Percentiles rank a stretch among this genome's conserved stretches.
Conservation (phyloP, 768 basidiomycete species). For the Clitopilus passeckerianus region DNA sequence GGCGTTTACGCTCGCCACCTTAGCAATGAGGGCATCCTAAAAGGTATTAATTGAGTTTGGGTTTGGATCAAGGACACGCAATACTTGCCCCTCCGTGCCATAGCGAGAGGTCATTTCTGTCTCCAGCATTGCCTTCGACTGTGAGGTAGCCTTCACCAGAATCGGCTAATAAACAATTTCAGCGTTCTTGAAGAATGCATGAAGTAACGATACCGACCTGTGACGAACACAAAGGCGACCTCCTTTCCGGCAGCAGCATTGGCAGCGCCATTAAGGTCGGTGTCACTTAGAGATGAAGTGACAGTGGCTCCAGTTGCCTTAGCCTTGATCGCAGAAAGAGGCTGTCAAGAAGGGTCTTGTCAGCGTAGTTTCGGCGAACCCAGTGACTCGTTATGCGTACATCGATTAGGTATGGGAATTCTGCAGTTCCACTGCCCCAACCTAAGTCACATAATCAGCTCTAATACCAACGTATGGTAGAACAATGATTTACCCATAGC, state of each 20-base stretch:
- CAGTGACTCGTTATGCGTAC: slow-evolving; percentile 5
- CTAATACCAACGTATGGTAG: not conserved
- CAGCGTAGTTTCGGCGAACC: not conserved
- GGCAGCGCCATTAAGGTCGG: slow-evolving; percentile 39
- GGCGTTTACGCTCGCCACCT: slow-evolving; percentile 48
- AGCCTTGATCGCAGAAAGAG: slow-evolving; percentile 41
- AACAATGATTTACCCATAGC: slow-evolving; percentile 44
- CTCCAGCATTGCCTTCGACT: slow-evolving; percentile 49
- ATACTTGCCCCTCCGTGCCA: slow-evolving; percentile 43
- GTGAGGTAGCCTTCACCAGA: slow-evolving; percentile 41
- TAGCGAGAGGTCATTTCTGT: slow-evolving; percentile 44
- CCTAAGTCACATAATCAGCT: slow-evolving; percentile 18
- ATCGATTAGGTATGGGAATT: slow-evolving; percentile 46
- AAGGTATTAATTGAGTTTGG: not conserved
- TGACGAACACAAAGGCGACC: slow-evolving; percentile 51
- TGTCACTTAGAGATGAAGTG: slow-evolving; percentile 43
- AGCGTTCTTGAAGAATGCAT: not conserved
- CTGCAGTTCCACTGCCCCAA: slow-evolving; percentile 47
- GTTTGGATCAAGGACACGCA: not conserved
- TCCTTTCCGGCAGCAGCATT: slow-evolving; percentile 39
- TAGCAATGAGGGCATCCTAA: slow-evolving; percentile 41
- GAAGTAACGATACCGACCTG: slow-evolving; percentile 19
- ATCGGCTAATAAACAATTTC: slow-evolving; percentile 19
- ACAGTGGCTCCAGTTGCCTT: slow-evolving; percentile 33
- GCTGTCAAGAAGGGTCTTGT: slow-evolving; percentile 18